These are phyloP conservation scores for Nigrograna mackinnonii DNA, from an alignment of 2,329 filamentous ascomycete species.

Conservation along the genomic window DNA sequence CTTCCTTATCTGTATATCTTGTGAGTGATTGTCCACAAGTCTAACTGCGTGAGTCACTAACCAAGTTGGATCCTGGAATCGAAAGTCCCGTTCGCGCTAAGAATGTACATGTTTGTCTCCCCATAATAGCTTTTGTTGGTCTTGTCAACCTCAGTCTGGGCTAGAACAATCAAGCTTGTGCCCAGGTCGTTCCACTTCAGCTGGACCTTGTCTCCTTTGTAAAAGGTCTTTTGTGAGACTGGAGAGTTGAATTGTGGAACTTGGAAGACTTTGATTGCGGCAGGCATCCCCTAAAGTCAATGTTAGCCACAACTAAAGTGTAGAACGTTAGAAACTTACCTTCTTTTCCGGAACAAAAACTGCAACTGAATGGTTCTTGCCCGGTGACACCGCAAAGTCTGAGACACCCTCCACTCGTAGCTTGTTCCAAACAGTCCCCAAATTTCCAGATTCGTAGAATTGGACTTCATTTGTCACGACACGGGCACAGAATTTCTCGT, in stretches of 20 bases:
- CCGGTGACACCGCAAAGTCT: conserved; percentile 88
- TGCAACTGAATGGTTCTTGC: conserved; percentile 87
- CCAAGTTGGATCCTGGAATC: conserved; percentile 85
- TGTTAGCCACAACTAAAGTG: conserved; percentile 13
- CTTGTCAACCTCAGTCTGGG: conserved; percentile 97
- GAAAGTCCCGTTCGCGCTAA: conserved; percentile 88
- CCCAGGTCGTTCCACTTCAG: conserved; percentile 96
- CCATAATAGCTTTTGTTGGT: conserved; percentile 99
- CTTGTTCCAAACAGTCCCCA: conserved; percentile 92
- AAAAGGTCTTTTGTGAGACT: conserved; percentile 97
- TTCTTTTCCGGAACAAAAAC: conserved; percentile 96
- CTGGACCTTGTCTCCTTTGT: conserved; percentile 98
- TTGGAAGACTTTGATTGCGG: conserved; percentile 91
- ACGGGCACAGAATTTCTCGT: conserved; percentile 92
- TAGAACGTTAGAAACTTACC: conserved; percentile 54
- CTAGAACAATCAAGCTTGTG: conserved; percentile 89
- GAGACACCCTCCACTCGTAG: conserved; percentile 86
- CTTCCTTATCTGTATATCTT: conserved; percentile 87
- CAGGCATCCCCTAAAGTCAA: conserved; percentile 75
- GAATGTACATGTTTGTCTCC: conserved; percentile 93
- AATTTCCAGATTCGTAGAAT: conserved; percentile 88
- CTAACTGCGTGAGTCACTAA: conserved; percentile 24
- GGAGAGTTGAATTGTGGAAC: conserved; percentile 82
- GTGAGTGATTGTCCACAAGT: background rate
- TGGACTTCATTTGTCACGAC: conserved; percentile 97